Conservation (phyloP, 257 asterid genomes). For the Plectranthus barbatus region DNA sequence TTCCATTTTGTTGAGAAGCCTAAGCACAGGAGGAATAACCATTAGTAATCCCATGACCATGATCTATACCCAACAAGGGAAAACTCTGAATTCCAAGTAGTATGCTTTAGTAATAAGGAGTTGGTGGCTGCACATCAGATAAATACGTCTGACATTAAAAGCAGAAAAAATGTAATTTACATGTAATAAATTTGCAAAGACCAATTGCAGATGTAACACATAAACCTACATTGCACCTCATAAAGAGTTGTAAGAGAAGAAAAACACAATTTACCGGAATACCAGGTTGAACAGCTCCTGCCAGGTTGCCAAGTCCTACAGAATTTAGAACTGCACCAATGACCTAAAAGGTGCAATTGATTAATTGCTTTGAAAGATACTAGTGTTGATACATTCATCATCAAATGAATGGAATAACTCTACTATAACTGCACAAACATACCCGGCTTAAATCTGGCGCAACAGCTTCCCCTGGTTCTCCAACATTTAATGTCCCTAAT, state of each 20-base stretch:
- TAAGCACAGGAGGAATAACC: constrained; percentile 3
- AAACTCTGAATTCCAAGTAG: neutral
- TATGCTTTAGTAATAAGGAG: neutral
- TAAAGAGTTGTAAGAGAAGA: neutral
- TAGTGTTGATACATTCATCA: neutral
- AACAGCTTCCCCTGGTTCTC: constrained; percentile 63
- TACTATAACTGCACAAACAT: constrained; percentile 14
- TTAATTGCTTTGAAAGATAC: neutral
- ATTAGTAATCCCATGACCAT: constrained; percentile 2
- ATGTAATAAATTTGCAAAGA: neutral
- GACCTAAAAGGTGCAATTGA: constrained; percentile 36
- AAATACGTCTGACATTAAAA: neutral
- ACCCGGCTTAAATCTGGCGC: constrained; percentile 72
- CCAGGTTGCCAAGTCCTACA: constrained; percentile 57
- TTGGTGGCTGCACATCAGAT: neutral
- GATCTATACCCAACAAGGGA: neutral
- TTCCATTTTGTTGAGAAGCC: constrained; percentile 45
- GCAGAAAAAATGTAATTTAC: neutral
- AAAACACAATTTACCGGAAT: constrained; percentile 38
- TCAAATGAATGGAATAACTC: neutral
- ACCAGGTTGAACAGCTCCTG: constrained; percentile 52
- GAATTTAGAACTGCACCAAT: constrained; percentile 82
- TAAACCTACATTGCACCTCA: neutral
- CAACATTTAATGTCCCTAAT: constrained; percentile 68
- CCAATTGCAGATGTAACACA: neutral